Evolutionary conservation across 2,329 filamentous ascomycete species (phyloP).

Genomic region (Nigrospora oryzae): DNA sequence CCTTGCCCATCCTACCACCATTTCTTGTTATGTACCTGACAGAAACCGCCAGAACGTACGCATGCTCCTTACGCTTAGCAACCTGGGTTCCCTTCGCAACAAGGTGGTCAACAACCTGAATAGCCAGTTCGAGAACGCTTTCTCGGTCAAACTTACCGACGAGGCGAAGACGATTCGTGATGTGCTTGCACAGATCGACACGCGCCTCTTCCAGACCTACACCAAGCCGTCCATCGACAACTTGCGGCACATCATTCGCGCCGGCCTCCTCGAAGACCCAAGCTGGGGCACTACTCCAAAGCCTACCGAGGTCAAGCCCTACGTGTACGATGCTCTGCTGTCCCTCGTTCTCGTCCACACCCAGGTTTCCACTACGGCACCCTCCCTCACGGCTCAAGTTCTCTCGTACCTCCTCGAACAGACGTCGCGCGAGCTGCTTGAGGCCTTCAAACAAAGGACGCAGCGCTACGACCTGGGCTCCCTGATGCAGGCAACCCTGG

Average conservation of each 20-base stretch:
- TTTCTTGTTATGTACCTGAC: constrained; percentile 11
- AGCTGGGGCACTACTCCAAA: constrained; percentile 59
- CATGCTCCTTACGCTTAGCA: constrained; percentile 88
- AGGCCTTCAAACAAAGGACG: constrained; percentile 61
- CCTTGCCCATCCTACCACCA: background rate
- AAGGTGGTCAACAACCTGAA: constrained; percentile 84
- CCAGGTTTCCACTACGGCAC: constrained; percentile 73
- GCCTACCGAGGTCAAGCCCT: constrained; percentile 72
- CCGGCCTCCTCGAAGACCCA: constrained; percentile 57
- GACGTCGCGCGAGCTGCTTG: constrained; percentile 69
- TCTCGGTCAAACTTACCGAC: constrained; percentile 88
- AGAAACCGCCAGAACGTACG: constrained; percentile 61
- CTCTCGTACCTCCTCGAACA: constrained; percentile 82
- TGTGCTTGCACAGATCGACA: constrained; percentile 83
- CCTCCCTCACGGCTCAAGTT: constrained; percentile 69
- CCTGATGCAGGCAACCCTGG: constrained; percentile 93
- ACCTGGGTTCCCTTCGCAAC: constrained; percentile 74
- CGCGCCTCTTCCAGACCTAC: constrained; percentile 86
- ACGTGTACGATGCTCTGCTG: constrained; percentile 82
- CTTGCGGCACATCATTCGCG: constrained; percentile 61
- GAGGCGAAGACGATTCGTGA: constrained; percentile 89
- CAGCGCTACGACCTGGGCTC: constrained; percentile 65
- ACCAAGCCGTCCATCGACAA: constrained; percentile 66
- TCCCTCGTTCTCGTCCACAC: constrained; percentile 85
- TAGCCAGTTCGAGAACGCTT: constrained; percentile 84